Base-by-base conservation (phyloP, 2,329 filamentous ascomycete species). In the Monilinia laxa region DNA sequence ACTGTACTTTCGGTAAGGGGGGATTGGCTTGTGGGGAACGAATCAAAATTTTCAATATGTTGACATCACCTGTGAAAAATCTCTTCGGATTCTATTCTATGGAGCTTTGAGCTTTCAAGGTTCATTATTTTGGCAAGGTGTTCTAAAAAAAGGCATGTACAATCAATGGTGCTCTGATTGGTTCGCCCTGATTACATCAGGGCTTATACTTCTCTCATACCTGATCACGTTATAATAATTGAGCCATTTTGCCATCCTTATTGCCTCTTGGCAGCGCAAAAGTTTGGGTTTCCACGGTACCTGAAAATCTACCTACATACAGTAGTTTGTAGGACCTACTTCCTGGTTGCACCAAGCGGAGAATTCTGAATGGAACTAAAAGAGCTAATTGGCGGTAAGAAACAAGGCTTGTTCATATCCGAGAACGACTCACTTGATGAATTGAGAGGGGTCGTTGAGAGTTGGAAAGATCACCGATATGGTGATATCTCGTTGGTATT, bases 21-120 rank as follows among this genome's bases (percentile, higher is more conserved):
- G 56, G 16, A 20, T 31, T n/a, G 42, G 20, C 12, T 60, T 51
- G 58, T 60, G 58, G 58, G 58, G 58, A 60, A 51, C 10, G 10
- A 3, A 60, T 60, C 28, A 60, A 60, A 60, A 9, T 60, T 60
- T 60, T 60, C 42, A 49, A 14, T 49, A 11, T 60, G 42, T 60
- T 60, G 57, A 60, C 57, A 49, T 60, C 57, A 59, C 40, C 6
- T 2, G 47, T 14, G 9, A 20, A 23, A 59, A 59, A 59, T 49
- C 25, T 59, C 56, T 59, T 59, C n/a, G 28, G 18, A 47, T 25
- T 49, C 9, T 35, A 35, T 49, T 49, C 10, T 59, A 59, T 49
- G 57, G 42, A 18, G 40, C 56, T 58, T 58, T 45, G 56, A 31
- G 56, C 20, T 31, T 28, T 16, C 20, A 35, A 23, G 25, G 3